Conservation (phyloP, 306 rosid species). For the Prosopis cineraria region DNA sequence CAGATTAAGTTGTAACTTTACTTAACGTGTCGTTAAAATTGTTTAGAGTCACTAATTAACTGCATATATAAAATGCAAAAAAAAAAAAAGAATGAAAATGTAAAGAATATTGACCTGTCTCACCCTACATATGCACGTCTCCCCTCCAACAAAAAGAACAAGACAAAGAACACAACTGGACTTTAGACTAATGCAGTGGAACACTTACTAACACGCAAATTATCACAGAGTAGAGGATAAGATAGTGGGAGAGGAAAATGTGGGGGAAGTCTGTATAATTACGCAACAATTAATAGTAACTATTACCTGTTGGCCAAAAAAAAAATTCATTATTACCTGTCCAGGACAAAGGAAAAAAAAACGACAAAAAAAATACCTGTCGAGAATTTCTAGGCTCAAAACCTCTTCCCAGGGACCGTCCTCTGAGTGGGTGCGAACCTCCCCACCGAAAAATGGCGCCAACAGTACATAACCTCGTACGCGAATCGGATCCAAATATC, state of each 20-base stretch:
- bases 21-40: too few species aligned
- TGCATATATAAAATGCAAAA: too few species aligned
- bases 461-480: constrained; percentile 65
- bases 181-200: not conserved
- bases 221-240: not conserved
- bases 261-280: not conserved
- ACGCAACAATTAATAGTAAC: not conserved
- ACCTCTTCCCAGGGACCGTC: constrained; percentile 62
- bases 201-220: not conserved
- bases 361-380: constrained; percentile 51
- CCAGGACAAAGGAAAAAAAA: not conserved
- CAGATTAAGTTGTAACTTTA: too few species aligned
- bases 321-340: too few species aligned
- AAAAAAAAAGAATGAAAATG: too few species aligned
- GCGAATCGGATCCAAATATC: constrained; percentile 46
- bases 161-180: too few species aligned
- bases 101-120: too few species aligned
- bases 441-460: constrained; percentile 97
- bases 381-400: constrained; percentile 67
- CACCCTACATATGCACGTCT: too few species aligned
- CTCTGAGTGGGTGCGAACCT: constrained; percentile 75
- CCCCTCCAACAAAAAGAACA: too few species aligned
- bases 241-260: not conserved
- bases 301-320: too few species aligned
- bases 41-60: too few species aligned